These are phyloP conservation scores for Lepiota venenata DNA, from an alignment of 768 basidiomycete genomes.

Conservation along the genomic window DNA sequence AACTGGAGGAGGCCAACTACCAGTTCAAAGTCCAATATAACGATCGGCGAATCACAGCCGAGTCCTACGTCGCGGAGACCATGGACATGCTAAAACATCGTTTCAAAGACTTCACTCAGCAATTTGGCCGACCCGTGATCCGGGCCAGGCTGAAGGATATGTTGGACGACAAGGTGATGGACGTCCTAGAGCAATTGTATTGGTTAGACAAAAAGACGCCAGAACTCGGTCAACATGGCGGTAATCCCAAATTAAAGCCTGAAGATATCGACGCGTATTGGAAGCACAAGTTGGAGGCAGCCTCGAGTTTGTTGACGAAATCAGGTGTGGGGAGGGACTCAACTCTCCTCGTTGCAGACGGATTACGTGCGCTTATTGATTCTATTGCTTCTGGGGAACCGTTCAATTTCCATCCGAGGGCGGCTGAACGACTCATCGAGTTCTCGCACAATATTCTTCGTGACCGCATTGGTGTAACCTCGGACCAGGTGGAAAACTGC, in stretches of 20 bases:
- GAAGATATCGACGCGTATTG: conserved; percentile 88
- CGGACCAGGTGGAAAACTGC: conserved; percentile 98
- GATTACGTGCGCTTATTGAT: conserved; percentile 85
- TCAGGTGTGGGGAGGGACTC: conserved; percentile 94
- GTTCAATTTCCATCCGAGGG: conserved; percentile 85
- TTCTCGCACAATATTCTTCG: conserved; percentile 93
- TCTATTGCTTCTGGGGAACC: conserved; percentile 87
- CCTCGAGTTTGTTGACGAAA: conserved; percentile 90
- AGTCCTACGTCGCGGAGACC: conserved; percentile 97
- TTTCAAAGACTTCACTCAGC: conserved; percentile 81
- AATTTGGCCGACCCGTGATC: conserved; percentile 88
- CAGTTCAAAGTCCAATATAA: conserved; percentile 99
- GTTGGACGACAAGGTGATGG: conserved; percentile 96
- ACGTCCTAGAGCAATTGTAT: conserved; percentile 94
- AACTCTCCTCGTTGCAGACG: conserved; percentile 92
- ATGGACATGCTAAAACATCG: conserved; percentile 88
- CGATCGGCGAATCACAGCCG: conserved; percentile 89
- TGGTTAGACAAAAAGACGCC: conserved; percentile 88
- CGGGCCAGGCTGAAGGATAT: conserved; percentile 86
- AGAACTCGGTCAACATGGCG: conserved; percentile 70
- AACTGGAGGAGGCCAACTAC: conserved; percentile 95
- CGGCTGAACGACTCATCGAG: conserved; percentile 85
- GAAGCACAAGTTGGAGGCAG: conserved; percentile 95
- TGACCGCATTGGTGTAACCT: conserved; percentile 91
- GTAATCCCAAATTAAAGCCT: conserved; percentile 64